A percentile compares a stretch with the other conserved stretches of the same genome.
phyloP scores from a whole-genome alignment of 768 basidiomycete genomes.

The Rhodotorula diobovata region DNA sequence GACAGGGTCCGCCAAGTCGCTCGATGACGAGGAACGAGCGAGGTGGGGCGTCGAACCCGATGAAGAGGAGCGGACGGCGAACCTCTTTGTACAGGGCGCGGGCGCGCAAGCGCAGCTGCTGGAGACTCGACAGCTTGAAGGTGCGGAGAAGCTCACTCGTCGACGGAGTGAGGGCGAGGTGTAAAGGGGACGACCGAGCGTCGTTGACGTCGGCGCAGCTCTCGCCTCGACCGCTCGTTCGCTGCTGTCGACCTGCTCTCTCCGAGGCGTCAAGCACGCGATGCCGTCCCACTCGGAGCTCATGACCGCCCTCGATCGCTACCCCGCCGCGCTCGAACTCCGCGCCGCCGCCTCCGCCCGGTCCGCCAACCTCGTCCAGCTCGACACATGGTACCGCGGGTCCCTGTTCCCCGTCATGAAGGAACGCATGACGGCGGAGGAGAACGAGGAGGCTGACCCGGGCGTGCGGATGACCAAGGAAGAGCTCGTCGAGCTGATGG shows the following conservation, averaged over 20 bases:
- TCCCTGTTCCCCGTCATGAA: background rate
- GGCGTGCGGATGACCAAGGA: background rate
- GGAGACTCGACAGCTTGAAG: constrained; percentile 18
- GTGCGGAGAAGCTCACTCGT: no score
- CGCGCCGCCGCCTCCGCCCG: background rate
- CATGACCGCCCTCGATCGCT: background rate
- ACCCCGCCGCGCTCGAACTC: background rate
- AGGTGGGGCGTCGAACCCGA: background rate
- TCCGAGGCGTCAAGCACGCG: background rate
- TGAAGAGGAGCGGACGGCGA: background rate
- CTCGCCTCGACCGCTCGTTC: no score
- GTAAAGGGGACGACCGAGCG: no score
- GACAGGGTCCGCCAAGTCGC: no score
- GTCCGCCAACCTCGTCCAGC: background rate
- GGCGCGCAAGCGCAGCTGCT: constrained; percentile 22
- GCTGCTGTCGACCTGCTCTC: no score
- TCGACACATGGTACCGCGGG: constrained; percentile 7
- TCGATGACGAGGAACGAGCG: background rate
- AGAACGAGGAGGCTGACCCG: no score
- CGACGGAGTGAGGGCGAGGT: no score
- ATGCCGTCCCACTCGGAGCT: constrained; percentile 1
- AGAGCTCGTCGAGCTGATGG: background rate
- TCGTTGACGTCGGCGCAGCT: no score
- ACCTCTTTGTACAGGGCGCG: constrained; percentile 39
- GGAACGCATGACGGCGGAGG: no score